phyloP scores from a whole-genome alignment of 805 yeast genomes.

The Candida ascalaphidarum region DNA sequence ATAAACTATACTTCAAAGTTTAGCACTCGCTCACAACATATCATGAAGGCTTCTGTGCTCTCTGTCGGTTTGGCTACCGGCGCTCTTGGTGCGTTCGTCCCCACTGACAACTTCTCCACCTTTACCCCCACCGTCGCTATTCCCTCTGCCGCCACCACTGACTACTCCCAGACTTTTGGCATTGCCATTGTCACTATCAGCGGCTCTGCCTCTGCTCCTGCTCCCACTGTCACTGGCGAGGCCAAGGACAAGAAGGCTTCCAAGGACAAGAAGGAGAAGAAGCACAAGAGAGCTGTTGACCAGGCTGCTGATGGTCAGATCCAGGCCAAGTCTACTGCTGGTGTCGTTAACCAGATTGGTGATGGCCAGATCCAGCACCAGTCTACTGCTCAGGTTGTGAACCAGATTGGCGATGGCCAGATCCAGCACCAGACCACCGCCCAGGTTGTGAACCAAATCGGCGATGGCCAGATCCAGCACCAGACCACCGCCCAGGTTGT shows the following conservation, averaged over 20 bases:
- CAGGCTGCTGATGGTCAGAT: too few relatives aligned
- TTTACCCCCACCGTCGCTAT: conserved; percentile 54
- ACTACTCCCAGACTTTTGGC: conserved; percentile 53
- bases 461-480: conserved; percentile 41
- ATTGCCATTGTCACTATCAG: conserved; percentile 53
- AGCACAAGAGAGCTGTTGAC: too few relatives aligned
- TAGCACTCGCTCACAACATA: too few relatives aligned
- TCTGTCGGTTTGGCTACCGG: conserved; percentile 36
- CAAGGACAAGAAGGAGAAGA: too few relatives aligned
- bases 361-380: conserved; percentile 55
- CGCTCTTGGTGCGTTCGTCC: conserved; percentile 54
- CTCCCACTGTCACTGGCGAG: conserved; percentile 8
- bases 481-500: conserved; percentile 15
- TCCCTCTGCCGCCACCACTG: conserved; percentile 47
- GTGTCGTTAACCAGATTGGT: conserved; percentile 45
- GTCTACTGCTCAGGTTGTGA: conserved; percentile 12
- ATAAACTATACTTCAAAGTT: too few relatives aligned
- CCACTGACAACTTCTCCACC: conserved; percentile 63
- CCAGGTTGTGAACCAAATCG: conserved; percentile 36
- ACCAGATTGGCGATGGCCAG: conserved; percentile 10
- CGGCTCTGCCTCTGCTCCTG: conserved; percentile 23
- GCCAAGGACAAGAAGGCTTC: too few relatives aligned
- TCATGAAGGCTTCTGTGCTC: neutral
- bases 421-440: conserved; percentile 16
- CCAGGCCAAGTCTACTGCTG: conserved; percentile 18